A percentile compares a stretch with the other conserved stretches of the same genome.
These are phyloP conservation scores for Suillus weaverae DNA, from an alignment of 768 basidiomycete species.

Conservation along the genomic window DNA sequence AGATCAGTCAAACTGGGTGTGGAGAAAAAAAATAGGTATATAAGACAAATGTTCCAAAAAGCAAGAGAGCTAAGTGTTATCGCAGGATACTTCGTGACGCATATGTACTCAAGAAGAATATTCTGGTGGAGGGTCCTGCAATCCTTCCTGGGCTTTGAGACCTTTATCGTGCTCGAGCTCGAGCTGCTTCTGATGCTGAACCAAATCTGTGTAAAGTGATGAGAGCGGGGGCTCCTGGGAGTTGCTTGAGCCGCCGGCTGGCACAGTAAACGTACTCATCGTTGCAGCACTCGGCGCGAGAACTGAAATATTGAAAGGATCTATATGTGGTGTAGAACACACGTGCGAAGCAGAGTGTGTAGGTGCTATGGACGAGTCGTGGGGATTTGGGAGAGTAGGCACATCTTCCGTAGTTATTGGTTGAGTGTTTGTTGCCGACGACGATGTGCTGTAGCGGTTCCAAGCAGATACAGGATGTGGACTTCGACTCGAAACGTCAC, in stretches of 20 bases:
- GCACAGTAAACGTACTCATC: constrained; percentile 69
- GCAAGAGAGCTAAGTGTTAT: neutral
- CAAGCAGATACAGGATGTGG: constrained; percentile 4
- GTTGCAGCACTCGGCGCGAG: neutral
- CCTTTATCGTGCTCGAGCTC: constrained; percentile 6
- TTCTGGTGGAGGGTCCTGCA: constrained; percentile 8
- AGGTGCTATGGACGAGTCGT: constrained; percentile 9
- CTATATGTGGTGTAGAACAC: neutral
- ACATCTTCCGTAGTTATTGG: neutral
- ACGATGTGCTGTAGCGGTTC: constrained; percentile 5
- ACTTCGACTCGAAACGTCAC: neutral
- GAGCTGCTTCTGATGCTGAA: constrained; percentile 9
- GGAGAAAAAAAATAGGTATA: neutral
- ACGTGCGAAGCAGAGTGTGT: neutral
- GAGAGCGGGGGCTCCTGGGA: neutral
- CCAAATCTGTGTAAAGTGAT: constrained; percentile 4
- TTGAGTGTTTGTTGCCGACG: neutral
- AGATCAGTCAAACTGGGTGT: neutral
- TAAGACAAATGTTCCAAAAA: neutral
- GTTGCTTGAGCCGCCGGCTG: constrained; percentile 53
- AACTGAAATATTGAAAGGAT: neutral
- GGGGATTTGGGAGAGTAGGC: constrained; percentile 7
- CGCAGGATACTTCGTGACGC: neutral
- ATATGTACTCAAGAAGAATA: constrained; percentile 4
- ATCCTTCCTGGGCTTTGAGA: neutral